These are phyloP conservation scores for Lepraria neglecta DNA, from an alignment of 495 filamentous ascomycete genomes.

Conservation along the genomic window DNA sequence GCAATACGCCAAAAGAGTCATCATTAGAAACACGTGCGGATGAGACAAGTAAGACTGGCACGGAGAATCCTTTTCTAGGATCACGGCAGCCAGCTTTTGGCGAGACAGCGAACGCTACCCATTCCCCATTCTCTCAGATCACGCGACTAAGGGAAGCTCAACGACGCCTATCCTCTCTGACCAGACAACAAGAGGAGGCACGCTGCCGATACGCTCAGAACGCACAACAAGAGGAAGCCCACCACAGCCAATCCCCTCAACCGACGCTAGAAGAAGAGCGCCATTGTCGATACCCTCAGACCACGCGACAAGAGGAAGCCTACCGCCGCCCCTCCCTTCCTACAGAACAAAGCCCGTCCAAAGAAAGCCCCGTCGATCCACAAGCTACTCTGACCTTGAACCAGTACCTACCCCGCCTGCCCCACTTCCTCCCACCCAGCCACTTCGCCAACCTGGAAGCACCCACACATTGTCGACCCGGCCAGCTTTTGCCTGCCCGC, in stretches of 20 bases:
- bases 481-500: conserved; percentile 21
- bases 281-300: background rate
- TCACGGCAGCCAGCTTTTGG: background rate
- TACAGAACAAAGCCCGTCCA: conserved; percentile 32
- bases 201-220: background rate
- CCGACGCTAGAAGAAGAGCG: background rate
- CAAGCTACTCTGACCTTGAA: conserved; percentile 41
- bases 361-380: conserved; percentile 2
- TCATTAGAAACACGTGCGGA: conserved; percentile 8
- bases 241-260: background rate
- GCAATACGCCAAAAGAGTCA: conserved; percentile 17
- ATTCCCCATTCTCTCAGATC: conserved; percentile 6
- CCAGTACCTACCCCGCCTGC: conserved; percentile 38
- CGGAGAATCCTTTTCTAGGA: conserved; percentile 18
- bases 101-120: conserved; percentile 20
- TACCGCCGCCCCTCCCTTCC: conserved; percentile 5
- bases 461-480: conserved; percentile 24
- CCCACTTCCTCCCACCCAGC: conserved; percentile 32
- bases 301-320: conserved; percentile 3
- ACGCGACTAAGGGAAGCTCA: conserved; percentile 2
- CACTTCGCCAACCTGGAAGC: conserved; percentile 30
- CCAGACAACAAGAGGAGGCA: conserved; percentile 1
- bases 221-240: background rate
- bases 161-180: background rate
- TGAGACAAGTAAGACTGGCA: background rate